Percentiles rank a stretch among this genome's conserved stretches.
These are phyloP conservation scores for Irpex lacteus DNA, from an alignment of 1,284 basidiomycete genomes.

Conservation along the genomic window DNA sequence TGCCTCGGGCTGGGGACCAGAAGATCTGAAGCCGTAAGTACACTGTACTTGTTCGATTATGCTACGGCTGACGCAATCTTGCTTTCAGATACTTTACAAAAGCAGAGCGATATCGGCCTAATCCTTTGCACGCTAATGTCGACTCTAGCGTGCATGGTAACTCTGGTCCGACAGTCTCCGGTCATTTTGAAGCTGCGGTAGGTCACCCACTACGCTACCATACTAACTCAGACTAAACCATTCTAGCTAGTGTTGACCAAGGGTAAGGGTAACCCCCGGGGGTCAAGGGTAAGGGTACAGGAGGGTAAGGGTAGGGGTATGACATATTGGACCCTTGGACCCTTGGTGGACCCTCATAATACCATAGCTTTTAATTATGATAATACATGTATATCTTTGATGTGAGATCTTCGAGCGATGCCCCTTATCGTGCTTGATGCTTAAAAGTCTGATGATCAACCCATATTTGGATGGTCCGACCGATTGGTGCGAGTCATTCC, in stretches of 20 bases:
- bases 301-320: conserved; percentile 1
- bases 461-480: too few relatives aligned
- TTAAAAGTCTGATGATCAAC: too few relatives aligned
- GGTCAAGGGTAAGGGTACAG: background rate
- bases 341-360: background rate
- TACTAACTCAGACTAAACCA: too few relatives aligned
- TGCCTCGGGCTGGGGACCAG: background rate
- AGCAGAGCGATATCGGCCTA: background rate
- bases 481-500: too few relatives aligned
- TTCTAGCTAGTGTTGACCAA: background rate
- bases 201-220: too few relatives aligned
- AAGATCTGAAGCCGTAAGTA: background rate
- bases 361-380: background rate
- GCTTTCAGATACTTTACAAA: background rate
- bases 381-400: too few relatives aligned
- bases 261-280: background rate
- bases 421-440: too few relatives aligned
- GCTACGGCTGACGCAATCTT: background rate
- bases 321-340: background rate
- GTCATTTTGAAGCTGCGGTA: background rate
- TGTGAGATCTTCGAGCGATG: background rate
- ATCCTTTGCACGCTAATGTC: background rate
- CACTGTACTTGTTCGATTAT: background rate
- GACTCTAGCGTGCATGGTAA: background rate
- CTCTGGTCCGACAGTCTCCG: background rate